Base-by-base conservation (phyloP, 1,284 basidiomycete genomes). In the Cutaneotrichosporon dermatis region DNA sequence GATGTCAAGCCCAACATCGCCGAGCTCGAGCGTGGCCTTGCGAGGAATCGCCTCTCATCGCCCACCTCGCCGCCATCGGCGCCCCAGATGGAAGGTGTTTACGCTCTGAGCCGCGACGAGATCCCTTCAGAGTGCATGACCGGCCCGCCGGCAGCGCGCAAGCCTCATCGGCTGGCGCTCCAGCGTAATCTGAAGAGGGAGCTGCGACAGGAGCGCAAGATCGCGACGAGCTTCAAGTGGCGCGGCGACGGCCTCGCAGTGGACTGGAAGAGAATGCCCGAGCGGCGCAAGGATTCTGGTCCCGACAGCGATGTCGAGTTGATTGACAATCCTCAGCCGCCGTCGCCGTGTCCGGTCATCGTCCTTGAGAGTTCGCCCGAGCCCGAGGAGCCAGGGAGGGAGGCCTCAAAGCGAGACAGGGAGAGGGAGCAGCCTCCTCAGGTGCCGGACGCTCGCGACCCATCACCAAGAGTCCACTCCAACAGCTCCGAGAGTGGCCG, bases 201-300 rank as follows among this genome's bases (percentile, higher is more conserved):
- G 48, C 34, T 59, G 12, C 3, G 1, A 1, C 8, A 15, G 10
- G n/a, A 46, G 6, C 53, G 58, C 12, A 51, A 51, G 37, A 8
- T 16, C 1, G 36, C 50, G 1, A 16, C 15, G 4, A 13, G 15
- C n/a, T 44, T 42, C 10, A 54, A 55, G 42, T 59, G 58, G 58
- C 58, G 58, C 13, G 6, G 7, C 3, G 58, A 59, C 16, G 58
- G 58, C 9, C 33, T 59, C 1, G 57, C 51, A 6, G 34, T 54
- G 16, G 57, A 59, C 52, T 59, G 57, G 57, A n/a, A 49, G 13
- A 25, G 25, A 3, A 25, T 25, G 25, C 25, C 25, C 2, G 25
- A 25, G 25, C 25, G 25, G 25, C 25, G 25, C 25, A 25, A 25
- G 25, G 25, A 25, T 25, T 25, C 33, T 1, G 4, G 37, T 43